These are phyloP conservation scores for Pichia insulana DNA, from an alignment of 805 yeast genomes.

Conservation along the genomic window DNA sequence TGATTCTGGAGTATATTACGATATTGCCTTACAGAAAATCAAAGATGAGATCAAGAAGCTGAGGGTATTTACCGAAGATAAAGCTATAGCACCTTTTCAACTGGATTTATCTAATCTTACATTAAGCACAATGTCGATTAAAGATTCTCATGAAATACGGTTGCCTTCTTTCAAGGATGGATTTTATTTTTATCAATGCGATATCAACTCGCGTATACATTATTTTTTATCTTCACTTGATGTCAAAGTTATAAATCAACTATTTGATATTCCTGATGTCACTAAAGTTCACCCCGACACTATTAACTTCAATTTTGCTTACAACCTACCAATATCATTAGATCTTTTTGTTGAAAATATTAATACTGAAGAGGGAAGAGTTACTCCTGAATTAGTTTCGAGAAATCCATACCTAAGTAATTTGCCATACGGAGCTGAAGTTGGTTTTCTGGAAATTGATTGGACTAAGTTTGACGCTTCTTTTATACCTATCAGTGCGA, in stretches of 20 bases:
- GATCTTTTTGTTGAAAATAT: slow-evolving; percentile 54
- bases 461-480: slow-evolving; percentile 39
- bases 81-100: slow-evolving; percentile 22
- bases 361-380: slow-evolving; percentile 42
- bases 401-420: slow-evolving; percentile 71
- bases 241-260: slow-evolving; percentile 46
- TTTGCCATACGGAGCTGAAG: slow-evolving; percentile 75
- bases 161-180: slow-evolving; percentile 31
- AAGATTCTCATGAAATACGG: background rate
- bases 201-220: slow-evolving; percentile 55
- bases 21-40: slow-evolving; percentile 49
- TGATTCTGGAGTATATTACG: slow-evolving; percentile 48
- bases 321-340: slow-evolving; percentile 59
- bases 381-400: slow-evolving; percentile 48
- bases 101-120: slow-evolving; percentile 12
- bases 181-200: slow-evolving; percentile 64
- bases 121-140: background rate
- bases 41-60: slow-evolving; percentile 35
- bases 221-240: slow-evolving; percentile 75
- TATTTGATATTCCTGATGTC: slow-evolving; percentile 3
- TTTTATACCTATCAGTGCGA: slow-evolving; percentile 4
- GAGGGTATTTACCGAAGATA: slow-evolving; percentile 21
- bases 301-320: slow-evolving; percentile 26
- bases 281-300: background rate
- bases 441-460: slow-evolving; percentile 78